Evolutionary conservation across 768 basidiomycete genomes (phyloP), one percentile per base, ranked within the genome.

Genomic region (Clathrus columnatus): DNA sequence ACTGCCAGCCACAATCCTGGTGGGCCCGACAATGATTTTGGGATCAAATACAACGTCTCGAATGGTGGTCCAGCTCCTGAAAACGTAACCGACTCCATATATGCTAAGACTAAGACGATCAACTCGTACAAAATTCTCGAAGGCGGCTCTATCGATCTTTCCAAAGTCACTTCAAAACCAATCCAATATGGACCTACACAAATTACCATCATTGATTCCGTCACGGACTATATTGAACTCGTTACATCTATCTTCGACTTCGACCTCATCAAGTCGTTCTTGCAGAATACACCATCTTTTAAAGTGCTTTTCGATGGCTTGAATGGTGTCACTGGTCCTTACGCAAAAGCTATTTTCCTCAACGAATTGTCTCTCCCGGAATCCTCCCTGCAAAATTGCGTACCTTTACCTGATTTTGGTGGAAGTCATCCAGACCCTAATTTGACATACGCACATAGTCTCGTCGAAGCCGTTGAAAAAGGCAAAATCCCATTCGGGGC

Each of bases 341-440:
- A 98, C 65, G 96, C 91, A 1, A 78, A 76, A 16, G 91, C 87
- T 11, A 87, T 98, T 70, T 80, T 99, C 61, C 74, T 97, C 65
- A 78, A 84, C 23, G 75, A 83, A 20, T 84, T 99, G 44, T 88
- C 84, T 53, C 85, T 99, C 17, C 78, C 86, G 16, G 78, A 82
- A 61, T 74, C 78, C 1, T 88, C 90, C 24, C 74, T 93, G 60
- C 95, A 97, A 75, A 95, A 97, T 74, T 89, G 91, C 64, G 72
- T 82, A 8, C 89, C 96, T 6, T 80, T 87, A 43, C 94, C 95
- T 20, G 92, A 98, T 70, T 99, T 99, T 68, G 95, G 94, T 48
- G 95, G 94, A 63, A 90, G 89, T 57, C 96, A 99, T 70, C 96
- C 96, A 3, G 96, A 99, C 69, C 96, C 96, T 27, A 99, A 99